These are phyloP conservation scores for Lachnellula hyalina DNA, from an alignment of 2,329 filamentous ascomycete species.

Conservation along the genomic window DNA sequence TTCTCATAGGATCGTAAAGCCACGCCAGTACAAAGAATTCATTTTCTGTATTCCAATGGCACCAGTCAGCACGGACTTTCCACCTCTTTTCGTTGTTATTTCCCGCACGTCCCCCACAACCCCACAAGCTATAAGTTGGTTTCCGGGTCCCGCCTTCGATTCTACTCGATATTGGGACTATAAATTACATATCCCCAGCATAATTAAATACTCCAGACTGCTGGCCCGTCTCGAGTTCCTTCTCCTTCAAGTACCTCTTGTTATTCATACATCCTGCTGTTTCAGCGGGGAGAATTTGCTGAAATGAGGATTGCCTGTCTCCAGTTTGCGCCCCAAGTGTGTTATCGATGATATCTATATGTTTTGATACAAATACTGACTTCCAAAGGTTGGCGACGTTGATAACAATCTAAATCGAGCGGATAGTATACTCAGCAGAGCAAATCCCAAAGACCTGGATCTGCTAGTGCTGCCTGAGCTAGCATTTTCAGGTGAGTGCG, in stretches of 20 bases:
- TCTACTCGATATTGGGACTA: no score
- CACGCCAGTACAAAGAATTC: no score
- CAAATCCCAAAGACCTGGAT: conserved; percentile 52
- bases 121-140: conserved; percentile 1
- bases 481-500: conserved; percentile 60
- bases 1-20: background rate
- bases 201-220: background rate
- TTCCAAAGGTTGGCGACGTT: conserved; percentile 56
- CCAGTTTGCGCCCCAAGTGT: conserved; percentile 63
- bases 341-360: background rate
- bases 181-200: no score
- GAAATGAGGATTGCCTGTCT: conserved; percentile 65
- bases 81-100: no score
- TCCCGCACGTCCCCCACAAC: no score
- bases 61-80: no score
- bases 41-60: no score
- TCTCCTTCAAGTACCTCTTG: background rate
- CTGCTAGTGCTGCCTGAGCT: conserved; percentile 71
- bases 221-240: background rate
- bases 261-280: background rate
- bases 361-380: background rate
- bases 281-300: background rate
- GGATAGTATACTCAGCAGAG: conserved; percentile 54
- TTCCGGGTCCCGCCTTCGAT: background rate
- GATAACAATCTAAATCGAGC: conserved; percentile 66